Base-by-base conservation (phyloP, 129 eudicot genomes). In the Flaveria trinervia region DNA sequence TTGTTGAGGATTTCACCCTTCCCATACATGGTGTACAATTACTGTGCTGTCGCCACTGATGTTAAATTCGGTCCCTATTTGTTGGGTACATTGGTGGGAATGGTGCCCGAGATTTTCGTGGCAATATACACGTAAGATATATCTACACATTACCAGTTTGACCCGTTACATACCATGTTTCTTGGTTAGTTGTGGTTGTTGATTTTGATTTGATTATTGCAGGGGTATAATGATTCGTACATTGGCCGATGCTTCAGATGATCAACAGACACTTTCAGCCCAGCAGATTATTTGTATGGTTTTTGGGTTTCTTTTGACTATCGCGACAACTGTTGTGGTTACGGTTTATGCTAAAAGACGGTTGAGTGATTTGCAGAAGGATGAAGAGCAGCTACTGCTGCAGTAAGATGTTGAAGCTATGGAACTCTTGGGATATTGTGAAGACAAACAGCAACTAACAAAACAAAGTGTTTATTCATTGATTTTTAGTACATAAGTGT, bases 1-100 rank as follows among this genome's bases (percentile, higher is more conserved):
- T 78, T 93, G 54, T 87, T 93, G 56, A 85, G 98, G 71, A 84
- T 93, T 72, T 93, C 98, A 30, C 98, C 98, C 2, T 93, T 93
- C 46, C 98, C 98, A 3, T 90, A 93, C 70, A 68, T 89, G 25
- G 84, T 91, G 16, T 93, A 87, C 73, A 93, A 93, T 81, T 93
- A 87, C 81, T 85, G 88, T 79, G 97, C 97, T 25, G 88, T 87
- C 70, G 98, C 98, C 45, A 93, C 97, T 6, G 84, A 84, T 81
- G 98, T 93, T 12, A 93, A 87, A 73, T 91, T 85, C 61, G 81
- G 84, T 70, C 98, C 98, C 22, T 93, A 93, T 73, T 72, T 93
- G 72, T 28, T 87, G 68, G 98, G 97, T 28, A 83, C 98, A 1
- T 59, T 88, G 77, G 73, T 81, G 43, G 98, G 98, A 59, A 89